phyloP scores from a whole-genome alignment of 208 protist genomes.

The Crithidia fasciculata region DNA sequence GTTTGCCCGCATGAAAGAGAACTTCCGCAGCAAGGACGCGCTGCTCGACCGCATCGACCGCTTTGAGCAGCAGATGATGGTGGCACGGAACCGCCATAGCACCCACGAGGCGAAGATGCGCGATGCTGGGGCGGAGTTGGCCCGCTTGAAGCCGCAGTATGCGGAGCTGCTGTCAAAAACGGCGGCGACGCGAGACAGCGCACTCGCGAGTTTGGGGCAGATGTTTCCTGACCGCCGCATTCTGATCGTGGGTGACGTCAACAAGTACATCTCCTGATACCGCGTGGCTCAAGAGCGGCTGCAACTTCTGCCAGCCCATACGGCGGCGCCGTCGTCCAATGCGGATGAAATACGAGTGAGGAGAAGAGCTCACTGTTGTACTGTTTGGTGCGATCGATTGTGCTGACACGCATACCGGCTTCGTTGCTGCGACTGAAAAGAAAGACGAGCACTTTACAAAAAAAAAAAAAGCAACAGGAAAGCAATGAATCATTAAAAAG shows the following conservation, averaged over 20 bases:
- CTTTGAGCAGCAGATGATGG: slow-evolving; percentile 52
- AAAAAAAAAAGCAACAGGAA: no score
- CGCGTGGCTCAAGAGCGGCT: no score
- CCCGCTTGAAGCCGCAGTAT: slow-evolving; percentile 43
- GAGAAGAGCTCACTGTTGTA: no score
- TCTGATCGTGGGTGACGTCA: slow-evolving; percentile 77
- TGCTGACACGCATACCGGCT: no score
- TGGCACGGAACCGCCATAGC: slow-evolving; percentile 28
- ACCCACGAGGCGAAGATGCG: slow-evolving; percentile 45
- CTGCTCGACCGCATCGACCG: slow-evolving; percentile 53
- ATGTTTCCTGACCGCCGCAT: slow-evolving; percentile 72
- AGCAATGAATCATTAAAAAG: no score
- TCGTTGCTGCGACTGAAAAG: no score
- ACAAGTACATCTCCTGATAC: slow-evolving; percentile 56
- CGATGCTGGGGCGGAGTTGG: slow-evolving; percentile 48
- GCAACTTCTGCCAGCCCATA: no score
- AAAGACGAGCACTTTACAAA: no score
- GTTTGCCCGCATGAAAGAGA: slow-evolving; percentile 67
- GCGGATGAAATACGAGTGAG: no score
- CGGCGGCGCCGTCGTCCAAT: no score
- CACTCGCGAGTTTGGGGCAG: slow-evolving; percentile 38
- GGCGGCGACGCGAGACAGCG: slow-evolving; percentile 40
- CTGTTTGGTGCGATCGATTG: no score
- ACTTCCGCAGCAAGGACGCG: slow-evolving; percentile 33
- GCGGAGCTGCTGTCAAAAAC: slow-evolving; percentile 28